phyloP scores from a whole-genome alignment of 164 flowering plant genomes.

The Litsea cubeba region DNA sequence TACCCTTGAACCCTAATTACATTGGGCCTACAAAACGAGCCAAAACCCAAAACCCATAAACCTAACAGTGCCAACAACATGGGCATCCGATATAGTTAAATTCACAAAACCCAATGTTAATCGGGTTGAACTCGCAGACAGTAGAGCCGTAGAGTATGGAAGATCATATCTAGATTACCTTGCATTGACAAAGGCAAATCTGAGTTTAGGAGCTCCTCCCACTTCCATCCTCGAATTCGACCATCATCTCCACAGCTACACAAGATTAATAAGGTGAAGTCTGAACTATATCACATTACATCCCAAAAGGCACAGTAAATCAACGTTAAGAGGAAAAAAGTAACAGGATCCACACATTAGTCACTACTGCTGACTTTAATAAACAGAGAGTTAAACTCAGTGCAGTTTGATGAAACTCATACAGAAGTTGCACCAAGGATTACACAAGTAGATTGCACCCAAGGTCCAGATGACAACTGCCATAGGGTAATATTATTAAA shows the following conservation, averaged over 20 bases:
- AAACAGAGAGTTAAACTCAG: background rate
- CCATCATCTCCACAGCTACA: conserved; percentile 99
- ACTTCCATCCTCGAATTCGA: conserved; percentile 85
- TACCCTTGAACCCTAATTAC: no score
- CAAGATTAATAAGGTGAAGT: conserved; percentile 5
- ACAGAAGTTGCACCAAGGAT: background rate
- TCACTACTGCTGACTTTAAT: background rate
- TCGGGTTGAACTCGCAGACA: no score
- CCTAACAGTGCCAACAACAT: no score
- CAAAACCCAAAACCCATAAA: no score
- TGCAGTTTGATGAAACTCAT: background rate
- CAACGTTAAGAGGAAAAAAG: background rate
- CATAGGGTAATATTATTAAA: background rate
- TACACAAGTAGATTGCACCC: background rate
- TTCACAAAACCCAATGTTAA: no score
- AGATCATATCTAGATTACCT: conserved; percentile 34
- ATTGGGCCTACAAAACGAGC: no score
- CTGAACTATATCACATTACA: conserved; percentile 1
- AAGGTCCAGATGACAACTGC: background rate
- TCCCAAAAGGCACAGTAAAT: background rate
- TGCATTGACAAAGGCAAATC: conserved; percentile 27
- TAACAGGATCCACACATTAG: background rate
- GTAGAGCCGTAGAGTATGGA: no score
- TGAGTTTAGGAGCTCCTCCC: conserved; percentile 60
- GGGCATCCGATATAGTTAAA: no score